Conservation (phyloP, 1,284 basidiomycete species). For the Fomitopsis schrenkii region DNA sequence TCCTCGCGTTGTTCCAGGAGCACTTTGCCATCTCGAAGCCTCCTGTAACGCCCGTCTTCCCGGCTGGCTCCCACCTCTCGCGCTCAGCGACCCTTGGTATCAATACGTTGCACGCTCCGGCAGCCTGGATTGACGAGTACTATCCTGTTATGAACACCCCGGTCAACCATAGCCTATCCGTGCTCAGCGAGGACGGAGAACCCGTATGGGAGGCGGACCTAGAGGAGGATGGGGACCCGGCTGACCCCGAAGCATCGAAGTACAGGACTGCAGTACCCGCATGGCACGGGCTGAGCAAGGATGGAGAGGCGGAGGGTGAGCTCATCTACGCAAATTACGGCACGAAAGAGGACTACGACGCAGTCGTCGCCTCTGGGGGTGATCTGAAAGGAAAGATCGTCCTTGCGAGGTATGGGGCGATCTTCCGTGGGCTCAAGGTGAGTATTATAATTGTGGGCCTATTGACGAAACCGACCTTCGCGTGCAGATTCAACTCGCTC, state of each 20-base stretch:
- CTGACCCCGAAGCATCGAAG: conserved; percentile 59
- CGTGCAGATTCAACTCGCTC: conserved; percentile 69
- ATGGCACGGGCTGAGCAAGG: conserved; percentile 68
- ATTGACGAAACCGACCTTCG: not conserved
- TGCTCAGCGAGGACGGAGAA: conserved; percentile 51
- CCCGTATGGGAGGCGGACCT: conserved; percentile 68
- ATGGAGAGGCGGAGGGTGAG: conserved; percentile 62
- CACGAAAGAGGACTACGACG: conserved; percentile 50
- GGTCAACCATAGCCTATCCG: conserved; percentile 56
- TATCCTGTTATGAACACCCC: conserved; percentile 82
- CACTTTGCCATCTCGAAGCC: conserved; percentile 51
- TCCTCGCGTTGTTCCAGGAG: conserved; percentile 60
- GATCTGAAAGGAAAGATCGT: conserved; percentile 80
- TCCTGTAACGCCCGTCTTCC: conserved; percentile 44
- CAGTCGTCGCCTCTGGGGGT: conserved; percentile 45
- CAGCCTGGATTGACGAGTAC: conserved; percentile 79
- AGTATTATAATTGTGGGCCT: not conserved
- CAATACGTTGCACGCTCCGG: conserved; percentile 42
- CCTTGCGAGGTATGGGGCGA: conserved; percentile 77
- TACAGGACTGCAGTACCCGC: conserved; percentile 56
- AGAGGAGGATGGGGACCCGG: conserved; percentile 61
- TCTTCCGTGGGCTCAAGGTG: conserved; percentile 85
- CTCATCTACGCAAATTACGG: conserved; percentile 86
- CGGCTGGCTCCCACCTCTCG: conserved; percentile 62
- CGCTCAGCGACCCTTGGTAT: conserved; percentile 58